A percentile compares a stretch with the other conserved stretches of the same genome.
These are phyloP conservation scores for Ecytonucleospora hepatopenaei DNA, from an alignment of 371 early-diverging fungal species.

Conservation along the genomic window DNA sequence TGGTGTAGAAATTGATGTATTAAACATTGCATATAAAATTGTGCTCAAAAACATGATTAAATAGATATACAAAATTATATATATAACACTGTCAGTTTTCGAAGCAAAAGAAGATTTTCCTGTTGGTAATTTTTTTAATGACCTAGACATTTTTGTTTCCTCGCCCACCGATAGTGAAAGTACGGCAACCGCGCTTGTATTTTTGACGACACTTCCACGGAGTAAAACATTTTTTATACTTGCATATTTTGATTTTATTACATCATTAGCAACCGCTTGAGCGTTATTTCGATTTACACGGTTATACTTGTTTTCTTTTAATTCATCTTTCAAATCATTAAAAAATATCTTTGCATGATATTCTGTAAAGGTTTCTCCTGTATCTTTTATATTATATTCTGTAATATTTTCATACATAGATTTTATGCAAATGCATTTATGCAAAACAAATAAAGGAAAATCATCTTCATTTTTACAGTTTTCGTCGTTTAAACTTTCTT, in stretches of 20 bases:
- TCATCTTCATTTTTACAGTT: too few species aligned
- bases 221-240: slow-evolving; percentile 69
- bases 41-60: slow-evolving; percentile 47
- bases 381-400: slow-evolving; percentile 19
- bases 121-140: slow-evolving; percentile 63
- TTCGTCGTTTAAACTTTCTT: too few species aligned
- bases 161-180: slow-evolving; percentile 72
- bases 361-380: slow-evolving; percentile 32
- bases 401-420: slow-evolving; percentile 11
- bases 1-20: slow-evolving; percentile 18
- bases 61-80: slow-evolving; percentile 44
- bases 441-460: too few species aligned
- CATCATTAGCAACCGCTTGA: too few species aligned
- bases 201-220: slow-evolving; percentile 72
- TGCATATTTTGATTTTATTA: too few species aligned
- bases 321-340: slow-evolving; percentile 22
- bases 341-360: slow-evolving; percentile 30
- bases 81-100: slow-evolving; percentile 27
- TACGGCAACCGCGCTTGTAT: slow-evolving; percentile 72
- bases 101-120: slow-evolving; percentile 41
- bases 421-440: too few species aligned
- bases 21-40: slow-evolving; percentile 36
- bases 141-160: slow-evolving; percentile 71
- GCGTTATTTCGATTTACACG: too few species aligned
- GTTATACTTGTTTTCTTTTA: too few species aligned